Evolutionary conservation across 2,329 filamentous ascomycete genomes (phyloP).

Genomic region (Triangularia verruculosa): DNA sequence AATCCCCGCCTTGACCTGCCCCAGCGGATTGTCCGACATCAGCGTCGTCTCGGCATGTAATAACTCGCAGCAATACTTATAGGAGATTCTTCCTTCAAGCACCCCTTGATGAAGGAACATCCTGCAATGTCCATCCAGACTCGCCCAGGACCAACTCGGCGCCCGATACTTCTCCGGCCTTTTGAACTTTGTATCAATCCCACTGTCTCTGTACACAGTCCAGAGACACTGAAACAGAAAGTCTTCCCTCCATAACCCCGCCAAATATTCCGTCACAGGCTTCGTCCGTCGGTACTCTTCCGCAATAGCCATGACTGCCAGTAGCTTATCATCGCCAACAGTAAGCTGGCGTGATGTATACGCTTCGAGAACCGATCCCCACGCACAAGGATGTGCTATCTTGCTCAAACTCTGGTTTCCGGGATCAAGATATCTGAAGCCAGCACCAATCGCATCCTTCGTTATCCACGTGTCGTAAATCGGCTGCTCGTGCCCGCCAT

Average conservation of each 20-base stretch:
- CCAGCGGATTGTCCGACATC: not conserved
- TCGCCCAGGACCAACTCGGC: constrained; percentile 17
- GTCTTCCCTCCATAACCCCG: constrained; percentile 12
- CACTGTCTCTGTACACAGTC: not conserved
- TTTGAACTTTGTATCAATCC: not conserved
- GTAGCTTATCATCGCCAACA: constrained; percentile 6
- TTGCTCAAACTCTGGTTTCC: not conserved
- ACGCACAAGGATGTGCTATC: not conserved
- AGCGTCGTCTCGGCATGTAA: constrained; percentile 3
- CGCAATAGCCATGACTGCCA: constrained; percentile 10
- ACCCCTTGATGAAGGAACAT: not conserved
- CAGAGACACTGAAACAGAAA: constrained; percentile 3
- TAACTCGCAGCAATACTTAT: not conserved
- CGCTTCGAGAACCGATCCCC: not conserved
- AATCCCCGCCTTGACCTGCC: not conserved
- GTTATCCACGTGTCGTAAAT: not conserved
- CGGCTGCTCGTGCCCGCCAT: constrained; percentile 6
- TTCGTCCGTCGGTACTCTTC: constrained; percentile 2
- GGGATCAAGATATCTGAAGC: not conserved
- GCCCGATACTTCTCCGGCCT: constrained; percentile 7
- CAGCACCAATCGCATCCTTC: not conserved
- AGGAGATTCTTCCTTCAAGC: not conserved
- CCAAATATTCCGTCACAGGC: constrained; percentile 5
- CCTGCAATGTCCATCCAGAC: constrained; percentile 2
- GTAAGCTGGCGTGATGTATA: constrained; percentile 2